Percentiles rank a stretch among this genome's conserved stretches.
Conservation (phyloP, 2,329 filamentous ascomycete genomes). For the Eurotiales sp. region DNA sequence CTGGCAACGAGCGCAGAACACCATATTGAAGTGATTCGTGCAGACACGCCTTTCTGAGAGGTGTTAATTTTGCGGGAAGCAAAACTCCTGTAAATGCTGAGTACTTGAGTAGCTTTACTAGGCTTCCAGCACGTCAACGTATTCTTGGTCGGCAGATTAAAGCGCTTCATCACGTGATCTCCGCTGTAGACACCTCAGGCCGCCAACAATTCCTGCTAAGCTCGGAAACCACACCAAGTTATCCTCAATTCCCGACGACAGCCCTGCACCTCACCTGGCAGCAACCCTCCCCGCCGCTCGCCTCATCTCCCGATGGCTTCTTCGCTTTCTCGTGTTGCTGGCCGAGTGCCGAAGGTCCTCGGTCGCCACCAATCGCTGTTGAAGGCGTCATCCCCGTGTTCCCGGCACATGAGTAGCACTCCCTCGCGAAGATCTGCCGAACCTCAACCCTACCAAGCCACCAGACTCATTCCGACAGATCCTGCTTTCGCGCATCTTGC, state of each 20-base stretch:
- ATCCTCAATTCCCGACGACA: slow-evolving; percentile 32
- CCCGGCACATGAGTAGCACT: slow-evolving; percentile 55
- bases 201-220: slow-evolving; percentile 28
- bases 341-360: slow-evolving; percentile 57
- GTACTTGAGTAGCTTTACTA: neutral
- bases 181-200: slow-evolving; percentile 32
- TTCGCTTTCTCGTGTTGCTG: slow-evolving; percentile 57
- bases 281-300: slow-evolving; percentile 22
- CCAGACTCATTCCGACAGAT: slow-evolving; percentile 56
- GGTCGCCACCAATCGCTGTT: slow-evolving; percentile 51
- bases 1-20: neutral
- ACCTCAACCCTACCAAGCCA: slow-evolving; percentile 47
- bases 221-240: slow-evolving; percentile 25
- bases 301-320: slow-evolving; percentile 52
- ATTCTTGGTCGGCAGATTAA: neutral
- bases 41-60: no score
- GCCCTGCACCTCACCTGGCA: slow-evolving; percentile 28
- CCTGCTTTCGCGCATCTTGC: slow-evolving; percentile 48
- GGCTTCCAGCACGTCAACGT: neutral
- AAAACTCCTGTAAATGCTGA: no score
- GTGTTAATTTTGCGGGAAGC: no score
- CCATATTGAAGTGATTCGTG: no score
- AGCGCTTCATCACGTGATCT: slow-evolving; percentile 29
- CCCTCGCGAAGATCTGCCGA: slow-evolving; percentile 52
- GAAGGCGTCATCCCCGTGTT: slow-evolving; percentile 40